Evolutionary conservation across 306 rosid species (phyloP).

Genomic region (Citrullus amarus): DNA sequence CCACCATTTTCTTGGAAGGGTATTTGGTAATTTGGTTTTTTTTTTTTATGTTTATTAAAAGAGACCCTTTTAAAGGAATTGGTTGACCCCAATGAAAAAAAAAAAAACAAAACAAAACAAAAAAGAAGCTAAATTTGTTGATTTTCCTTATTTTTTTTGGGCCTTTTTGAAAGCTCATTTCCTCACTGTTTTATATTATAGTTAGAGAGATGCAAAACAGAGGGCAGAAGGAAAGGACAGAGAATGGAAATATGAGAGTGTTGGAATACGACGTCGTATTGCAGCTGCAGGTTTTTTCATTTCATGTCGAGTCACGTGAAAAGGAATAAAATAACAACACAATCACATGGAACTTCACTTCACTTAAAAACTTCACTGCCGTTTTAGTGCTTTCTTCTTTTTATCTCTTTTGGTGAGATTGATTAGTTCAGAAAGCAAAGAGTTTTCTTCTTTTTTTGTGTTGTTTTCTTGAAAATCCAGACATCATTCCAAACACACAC

Average conservation of each 20-base stretch:
- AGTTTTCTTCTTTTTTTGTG: neutral
- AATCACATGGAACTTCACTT: neutral
- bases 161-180: neutral
- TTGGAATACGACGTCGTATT: neutral
- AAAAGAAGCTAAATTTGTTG: neutral
- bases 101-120: too few relatives aligned
- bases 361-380: neutral
- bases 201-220: neutral
- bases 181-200: neutral
- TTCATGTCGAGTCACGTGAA: conserved; percentile 2
- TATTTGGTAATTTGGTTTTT: neutral
- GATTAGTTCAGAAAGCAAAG: neutral
- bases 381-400: neutral
- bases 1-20: conserved; percentile 14
- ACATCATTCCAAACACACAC: neutral
- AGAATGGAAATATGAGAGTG: neutral
- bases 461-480: neutral
- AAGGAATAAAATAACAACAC: neutral
- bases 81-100: neutral
- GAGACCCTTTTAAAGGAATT: neutral
- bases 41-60: too few relatives aligned
- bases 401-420: neutral
- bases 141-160: neutral
- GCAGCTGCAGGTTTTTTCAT: neutral
- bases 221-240: neutral